These are phyloP conservation scores for Rhexocercosporidium sp. DNA, from an alignment of 2,329 filamentous ascomycete genomes.

Conservation along the genomic window DNA sequence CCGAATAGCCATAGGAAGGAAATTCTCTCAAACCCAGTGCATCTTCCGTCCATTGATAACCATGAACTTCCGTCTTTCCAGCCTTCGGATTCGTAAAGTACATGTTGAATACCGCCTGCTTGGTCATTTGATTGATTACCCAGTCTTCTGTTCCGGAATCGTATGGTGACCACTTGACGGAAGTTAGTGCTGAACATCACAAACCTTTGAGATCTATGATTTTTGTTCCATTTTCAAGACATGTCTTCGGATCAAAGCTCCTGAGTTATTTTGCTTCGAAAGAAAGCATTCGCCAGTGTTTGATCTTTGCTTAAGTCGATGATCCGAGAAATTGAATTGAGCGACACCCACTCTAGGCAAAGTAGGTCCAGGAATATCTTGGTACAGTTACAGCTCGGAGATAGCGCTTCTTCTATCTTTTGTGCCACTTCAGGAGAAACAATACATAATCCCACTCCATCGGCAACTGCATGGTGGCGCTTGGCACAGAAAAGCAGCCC, in stretches of 20 bases:
- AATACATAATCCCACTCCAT: not conserved
- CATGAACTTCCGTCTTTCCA: conserved; percentile 4
- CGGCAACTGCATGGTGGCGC: not conserved
- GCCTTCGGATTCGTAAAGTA: conserved; percentile 9
- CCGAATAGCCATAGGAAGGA: not conserved
- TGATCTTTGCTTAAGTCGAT: not conserved
- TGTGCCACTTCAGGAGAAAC: conserved; percentile 2
- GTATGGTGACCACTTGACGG: conserved; percentile 33
- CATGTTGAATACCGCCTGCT: conserved; percentile 14
- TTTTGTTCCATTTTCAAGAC: no score
- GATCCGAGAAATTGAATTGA: conserved; percentile 6
- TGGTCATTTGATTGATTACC: conserved; percentile 15
- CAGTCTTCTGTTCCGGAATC: conserved; percentile 25
- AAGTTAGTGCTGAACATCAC: conserved; percentile 43
- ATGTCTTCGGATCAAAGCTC: not conserved
- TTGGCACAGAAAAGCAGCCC: conserved; percentile 2
- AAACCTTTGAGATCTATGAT: no score
- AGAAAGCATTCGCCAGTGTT: not conserved
- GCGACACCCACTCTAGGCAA: conserved; percentile 1
- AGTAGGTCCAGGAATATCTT: conserved; percentile 8
- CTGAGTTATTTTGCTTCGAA: not conserved
- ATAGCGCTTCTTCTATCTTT: conserved; percentile 8
- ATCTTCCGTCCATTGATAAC: conserved; percentile 6
- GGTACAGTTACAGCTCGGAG: conserved; percentile 7
- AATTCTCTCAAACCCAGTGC: conserved; percentile 5